phyloP scores from a whole-genome alignment of 1,284 basidiomycete genomes.

The Apiotrichum laibachii region DNA sequence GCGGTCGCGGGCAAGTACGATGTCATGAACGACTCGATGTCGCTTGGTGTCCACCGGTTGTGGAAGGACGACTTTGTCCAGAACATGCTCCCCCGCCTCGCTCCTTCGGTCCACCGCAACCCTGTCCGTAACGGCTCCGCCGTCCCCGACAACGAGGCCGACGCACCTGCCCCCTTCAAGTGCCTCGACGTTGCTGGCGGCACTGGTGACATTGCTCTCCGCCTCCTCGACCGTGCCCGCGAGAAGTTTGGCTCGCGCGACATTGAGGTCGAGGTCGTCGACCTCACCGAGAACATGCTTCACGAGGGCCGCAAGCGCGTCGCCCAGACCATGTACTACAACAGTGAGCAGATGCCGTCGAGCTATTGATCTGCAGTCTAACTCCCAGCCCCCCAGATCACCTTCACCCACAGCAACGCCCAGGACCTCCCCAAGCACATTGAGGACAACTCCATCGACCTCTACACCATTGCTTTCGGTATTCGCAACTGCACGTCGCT shows the following conservation, averaged over 20 bases:
- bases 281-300: constrained; percentile 95
- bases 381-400: constrained; percentile 78
- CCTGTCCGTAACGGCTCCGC: constrained; percentile 49
- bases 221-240: constrained; percentile 87
- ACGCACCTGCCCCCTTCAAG: constrained; percentile 53
- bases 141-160: constrained; percentile 35
- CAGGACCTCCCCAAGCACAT: constrained; percentile 68
- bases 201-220: constrained; percentile 94
- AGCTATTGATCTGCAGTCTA: not conserved
- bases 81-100: constrained; percentile 64
- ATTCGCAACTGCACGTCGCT: constrained; percentile 97
- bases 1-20: constrained; percentile 96
- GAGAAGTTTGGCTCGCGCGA: constrained; percentile 85
- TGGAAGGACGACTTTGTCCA: constrained; percentile 96
- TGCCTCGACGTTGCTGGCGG: constrained; percentile 98
- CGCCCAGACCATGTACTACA: constrained; percentile 94
- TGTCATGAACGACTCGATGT: constrained; percentile 98
- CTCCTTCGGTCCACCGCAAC: constrained; percentile 43
- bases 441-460: constrained; percentile 77
- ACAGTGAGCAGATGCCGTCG: constrained; percentile 61
- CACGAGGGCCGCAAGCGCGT: constrained; percentile 86
- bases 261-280: constrained; percentile 84
- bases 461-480: constrained; percentile 98
- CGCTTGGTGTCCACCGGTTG: constrained; percentile 88
- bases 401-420: constrained; percentile 91